A percentile compares a stretch with the other conserved stretches of the same genome.
Conservation (phyloP, 164 flowering plant species). For the Dillenia suffruticosa region DNA sequence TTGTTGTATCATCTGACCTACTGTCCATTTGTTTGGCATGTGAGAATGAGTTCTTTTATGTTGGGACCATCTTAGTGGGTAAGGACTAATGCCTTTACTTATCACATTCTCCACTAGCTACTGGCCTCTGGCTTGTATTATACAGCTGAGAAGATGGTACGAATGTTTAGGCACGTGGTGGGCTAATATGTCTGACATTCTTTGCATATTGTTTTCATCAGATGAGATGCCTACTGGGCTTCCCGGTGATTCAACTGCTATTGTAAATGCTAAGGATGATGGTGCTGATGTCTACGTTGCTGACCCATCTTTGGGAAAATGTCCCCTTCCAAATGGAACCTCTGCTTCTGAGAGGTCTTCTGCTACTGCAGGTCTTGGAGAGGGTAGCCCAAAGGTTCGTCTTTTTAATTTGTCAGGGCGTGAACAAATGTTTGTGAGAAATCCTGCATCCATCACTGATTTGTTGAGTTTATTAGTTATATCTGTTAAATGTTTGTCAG, state of each 20-base stretch:
- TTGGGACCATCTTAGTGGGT: no score
- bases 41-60: no score
- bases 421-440: not conserved
- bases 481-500: no score
- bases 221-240: conserved; percentile 25
- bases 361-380: conserved; percentile 66
- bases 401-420: not conserved
- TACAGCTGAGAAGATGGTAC: no score
- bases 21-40: no score
- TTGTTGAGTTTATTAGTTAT: not conserved
- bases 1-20: no score
- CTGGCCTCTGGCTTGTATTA: no score
- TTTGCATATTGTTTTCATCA: conserved; percentile 12
- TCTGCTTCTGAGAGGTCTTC: conserved; percentile 26
- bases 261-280: conserved; percentile 23
- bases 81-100: no score
- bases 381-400: conserved; percentile 89
- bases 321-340: conserved; percentile 50
- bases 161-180: no score
- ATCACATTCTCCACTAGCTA: no score
- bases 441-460: not conserved
- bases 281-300: conserved; percentile 33
- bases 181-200: no score
- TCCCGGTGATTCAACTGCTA: conserved; percentile 18
- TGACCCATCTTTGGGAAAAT: conserved; percentile 53